phyloP scores from a whole-genome alignment of 73 alveolate genomes.

The Paramecium biaurelia region DNA sequence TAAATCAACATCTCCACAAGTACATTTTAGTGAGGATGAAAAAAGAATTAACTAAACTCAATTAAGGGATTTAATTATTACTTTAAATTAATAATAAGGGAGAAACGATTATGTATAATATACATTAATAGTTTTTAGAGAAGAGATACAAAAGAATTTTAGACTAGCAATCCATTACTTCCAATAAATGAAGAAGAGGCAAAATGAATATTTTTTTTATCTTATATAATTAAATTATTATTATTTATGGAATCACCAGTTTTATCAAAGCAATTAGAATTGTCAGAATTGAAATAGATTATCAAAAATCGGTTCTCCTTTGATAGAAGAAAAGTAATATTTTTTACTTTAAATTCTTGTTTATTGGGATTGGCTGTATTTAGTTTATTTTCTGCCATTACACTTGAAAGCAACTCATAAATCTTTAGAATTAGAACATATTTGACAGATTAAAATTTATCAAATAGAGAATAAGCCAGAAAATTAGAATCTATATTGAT shows the following conservation, averaged over 20 bases:
- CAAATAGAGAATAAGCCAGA: neutral
- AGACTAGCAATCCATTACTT: neutral
- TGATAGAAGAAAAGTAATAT: constrained; percentile 47
- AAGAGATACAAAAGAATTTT: neutral
- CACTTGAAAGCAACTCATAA: constrained; percentile 44
- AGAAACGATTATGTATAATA: neutral
- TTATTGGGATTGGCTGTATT: constrained; percentile 41
- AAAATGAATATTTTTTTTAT: neutral
- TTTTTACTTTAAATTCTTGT: constrained; percentile 38
- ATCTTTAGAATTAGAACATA: constrained; percentile 43
- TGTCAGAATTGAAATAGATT: constrained; percentile 10
- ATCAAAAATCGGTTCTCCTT: constrained; percentile 37
- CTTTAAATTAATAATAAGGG: neutral
- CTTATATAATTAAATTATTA: neutral
- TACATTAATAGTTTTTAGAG: neutral
- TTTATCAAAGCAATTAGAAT: constrained; percentile 6
- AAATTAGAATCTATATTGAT: constrained; percentile 35
- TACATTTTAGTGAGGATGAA: neutral
- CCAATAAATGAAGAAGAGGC: neutral
- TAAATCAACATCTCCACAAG: neutral
- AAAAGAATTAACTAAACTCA: neutral
- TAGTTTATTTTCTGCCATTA: constrained; percentile 39
- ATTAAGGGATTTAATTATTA: constrained; percentile 14
- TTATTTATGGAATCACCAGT: constrained; percentile 27
- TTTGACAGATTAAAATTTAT: neutral